Percentiles rank a stretch among this genome's conserved stretches.
Evolutionary conservation across 345 rosid species (phyloP).

Genomic region (Isatis tinctoria): DNA sequence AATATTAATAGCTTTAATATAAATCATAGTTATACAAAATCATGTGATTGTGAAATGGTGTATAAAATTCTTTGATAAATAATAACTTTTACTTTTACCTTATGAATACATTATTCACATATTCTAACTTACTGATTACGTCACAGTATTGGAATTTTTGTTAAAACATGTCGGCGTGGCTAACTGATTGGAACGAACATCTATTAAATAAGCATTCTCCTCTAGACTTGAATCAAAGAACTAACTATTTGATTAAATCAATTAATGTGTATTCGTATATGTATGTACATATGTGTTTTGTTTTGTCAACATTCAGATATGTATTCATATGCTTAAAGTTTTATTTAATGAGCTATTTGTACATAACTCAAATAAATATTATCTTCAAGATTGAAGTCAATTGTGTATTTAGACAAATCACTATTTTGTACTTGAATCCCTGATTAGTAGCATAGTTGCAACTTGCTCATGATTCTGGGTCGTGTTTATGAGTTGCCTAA

Average conservation of each 20-base stretch:
- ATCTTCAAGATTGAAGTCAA: not conserved
- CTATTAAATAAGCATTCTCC: not conserved
- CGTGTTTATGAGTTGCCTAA: constrained; percentile 23
- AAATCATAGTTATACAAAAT: not conserved
- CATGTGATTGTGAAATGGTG: not conserved
- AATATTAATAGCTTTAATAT: not conserved
- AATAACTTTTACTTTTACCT: not conserved
- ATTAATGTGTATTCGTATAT: not conserved
- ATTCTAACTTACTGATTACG: not conserved
- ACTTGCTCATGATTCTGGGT: constrained; percentile 15
- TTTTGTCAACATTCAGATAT: not conserved
- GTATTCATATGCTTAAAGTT: not conserved
- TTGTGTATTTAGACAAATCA: not conserved
- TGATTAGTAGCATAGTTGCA: not conserved
- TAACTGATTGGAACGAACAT: not conserved
- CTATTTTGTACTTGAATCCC: not conserved
- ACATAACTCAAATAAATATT: constrained; percentile 1
- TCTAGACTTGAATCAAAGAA: not conserved
- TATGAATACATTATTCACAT: not conserved
- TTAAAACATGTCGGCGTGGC: not conserved
- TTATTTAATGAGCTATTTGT: not conserved
- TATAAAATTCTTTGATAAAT: not conserved
- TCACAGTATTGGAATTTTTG: not conserved
- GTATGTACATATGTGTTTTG: not conserved
- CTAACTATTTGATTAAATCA: not conserved